phyloP scores from a whole-genome alignment of 352 stramenopile species.

The Hyaloperonospora arabidopsidis region DNA sequence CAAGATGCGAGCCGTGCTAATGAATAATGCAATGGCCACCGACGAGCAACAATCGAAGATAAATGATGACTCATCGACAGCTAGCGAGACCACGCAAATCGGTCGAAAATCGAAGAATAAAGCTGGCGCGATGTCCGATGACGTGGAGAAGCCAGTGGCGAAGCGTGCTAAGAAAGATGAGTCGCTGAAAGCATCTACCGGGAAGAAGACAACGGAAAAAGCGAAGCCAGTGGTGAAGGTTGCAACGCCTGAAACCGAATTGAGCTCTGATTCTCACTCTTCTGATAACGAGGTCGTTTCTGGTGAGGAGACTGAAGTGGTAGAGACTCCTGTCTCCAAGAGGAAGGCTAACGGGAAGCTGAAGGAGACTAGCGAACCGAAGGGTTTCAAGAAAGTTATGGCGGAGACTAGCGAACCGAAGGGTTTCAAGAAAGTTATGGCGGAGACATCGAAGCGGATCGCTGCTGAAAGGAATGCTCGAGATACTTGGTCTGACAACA shows the following conservation, averaged over 20 bases:
- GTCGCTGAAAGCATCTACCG: constrained; percentile 14
- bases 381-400: constrained; percentile 42
- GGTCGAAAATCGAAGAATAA: constrained; percentile 38
- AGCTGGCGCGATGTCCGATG: constrained; percentile 20
- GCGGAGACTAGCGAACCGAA: constrained; percentile 5
- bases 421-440: constrained; percentile 42
- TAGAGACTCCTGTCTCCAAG: constrained; percentile 17
- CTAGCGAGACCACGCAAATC: constrained; percentile 12
- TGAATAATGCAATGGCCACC: constrained; percentile 19
- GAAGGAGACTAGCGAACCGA: constrained; percentile 8
- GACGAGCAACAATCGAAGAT: constrained; percentile 2
- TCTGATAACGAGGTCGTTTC: constrained; percentile 13
- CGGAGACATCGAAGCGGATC: constrained; percentile 28
- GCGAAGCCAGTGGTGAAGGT: constrained; percentile 9
- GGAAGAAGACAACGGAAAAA: constrained; percentile 20
- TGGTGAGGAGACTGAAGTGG: constrained; percentile 18
- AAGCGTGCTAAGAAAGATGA: constrained; percentile 37
- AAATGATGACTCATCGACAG: constrained; percentile 19
- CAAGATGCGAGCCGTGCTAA: constrained; percentile 13
- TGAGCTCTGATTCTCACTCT: constrained; percentile 13
- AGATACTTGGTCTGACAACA: constrained; percentile 8
- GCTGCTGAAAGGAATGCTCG: constrained; percentile 21
- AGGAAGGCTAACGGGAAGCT: constrained; percentile 6
- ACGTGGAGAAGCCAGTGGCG: constrained; percentile 19
- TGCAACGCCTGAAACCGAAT: constrained; percentile 6